Percentiles rank a stretch among this genome's conserved stretches.
Conservation (phyloP, 2,329 filamentous ascomycete genomes). For the Pestalotiopsis sp. region DNA sequence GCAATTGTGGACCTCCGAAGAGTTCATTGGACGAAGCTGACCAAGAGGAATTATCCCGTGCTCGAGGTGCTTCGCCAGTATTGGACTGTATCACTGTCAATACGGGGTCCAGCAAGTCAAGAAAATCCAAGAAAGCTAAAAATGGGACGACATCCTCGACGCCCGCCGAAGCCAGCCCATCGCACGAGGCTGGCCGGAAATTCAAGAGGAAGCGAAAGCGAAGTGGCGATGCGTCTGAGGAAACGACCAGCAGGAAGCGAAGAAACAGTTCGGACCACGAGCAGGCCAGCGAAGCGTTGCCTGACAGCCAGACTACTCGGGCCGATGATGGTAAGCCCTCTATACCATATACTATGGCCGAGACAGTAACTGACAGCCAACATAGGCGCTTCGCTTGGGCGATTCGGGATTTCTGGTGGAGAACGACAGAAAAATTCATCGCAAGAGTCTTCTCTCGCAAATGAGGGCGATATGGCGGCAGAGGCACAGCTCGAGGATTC, state of each 20-base stretch:
- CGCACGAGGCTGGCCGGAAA: slow-evolving; percentile 24
- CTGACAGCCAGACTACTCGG: slow-evolving; percentile 22
- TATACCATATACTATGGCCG: slow-evolving; percentile 1
- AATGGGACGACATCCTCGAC: slow-evolving; percentile 18
- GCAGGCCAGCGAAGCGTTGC: slow-evolving; percentile 19
- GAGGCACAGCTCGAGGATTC: not conserved
- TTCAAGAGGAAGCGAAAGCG: slow-evolving; percentile 32
- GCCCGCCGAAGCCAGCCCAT: slow-evolving; percentile 17
- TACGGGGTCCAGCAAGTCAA: slow-evolving; percentile 14
- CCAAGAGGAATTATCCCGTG: slow-evolving; percentile 31
- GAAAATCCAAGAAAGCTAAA: slow-evolving; percentile 17
- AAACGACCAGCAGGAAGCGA: slow-evolving; percentile 28
- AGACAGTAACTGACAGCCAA: slow-evolving; percentile 16
- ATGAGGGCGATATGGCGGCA: not conserved
- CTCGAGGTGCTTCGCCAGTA: slow-evolving; percentile 10
- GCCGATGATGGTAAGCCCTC: slow-evolving; percentile 16
- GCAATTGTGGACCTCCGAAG: slow-evolving; percentile 32
- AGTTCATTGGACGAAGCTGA: slow-evolving; percentile 4
- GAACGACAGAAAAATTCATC: slow-evolving; percentile 15
- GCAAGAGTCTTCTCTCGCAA: slow-evolving; percentile 9
- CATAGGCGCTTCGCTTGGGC: slow-evolving; percentile 17
- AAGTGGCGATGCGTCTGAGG: slow-evolving; percentile 21
- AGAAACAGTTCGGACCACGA: slow-evolving; percentile 21
- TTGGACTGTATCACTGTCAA: slow-evolving; percentile 28
- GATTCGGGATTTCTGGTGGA: slow-evolving; percentile 15